Conservation (phyloP, 768 basidiomycete species). For the Mycena capillaripes region DNA sequence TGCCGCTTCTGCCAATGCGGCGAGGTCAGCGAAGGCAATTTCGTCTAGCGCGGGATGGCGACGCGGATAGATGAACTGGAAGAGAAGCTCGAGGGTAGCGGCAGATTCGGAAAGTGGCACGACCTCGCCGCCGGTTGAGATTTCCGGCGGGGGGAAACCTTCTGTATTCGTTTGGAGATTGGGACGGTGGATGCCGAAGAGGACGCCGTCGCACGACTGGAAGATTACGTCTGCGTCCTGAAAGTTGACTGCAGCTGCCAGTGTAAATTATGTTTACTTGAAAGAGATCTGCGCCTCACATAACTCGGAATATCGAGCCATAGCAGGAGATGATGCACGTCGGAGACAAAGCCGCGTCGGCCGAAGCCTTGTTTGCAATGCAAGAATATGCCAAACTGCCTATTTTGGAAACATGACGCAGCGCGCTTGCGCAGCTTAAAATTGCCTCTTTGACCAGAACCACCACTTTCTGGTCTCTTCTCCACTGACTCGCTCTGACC, state of each 20-base stretch:
- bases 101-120: constrained; percentile 41
- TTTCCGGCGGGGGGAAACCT: constrained; percentile 41
- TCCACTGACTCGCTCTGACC: background rate
- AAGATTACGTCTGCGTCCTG: constrained; percentile 40
- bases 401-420: background rate
- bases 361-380: background rate
- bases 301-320: constrained; percentile 9
- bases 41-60: constrained; percentile 40
- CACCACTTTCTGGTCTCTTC: background rate
- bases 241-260: no score
- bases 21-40: constrained; percentile 35
- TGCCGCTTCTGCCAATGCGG: constrained; percentile 44
- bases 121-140: constrained; percentile 37
- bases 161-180: constrained; percentile 41
- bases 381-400: background rate
- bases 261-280: no score
- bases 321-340: background rate
- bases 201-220: constrained; percentile 39
- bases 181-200: constrained; percentile 41
- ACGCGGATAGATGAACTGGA: constrained; percentile 44
- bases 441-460: background rate
- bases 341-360: background rate
- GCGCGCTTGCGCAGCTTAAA: background rate
- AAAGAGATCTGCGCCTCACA: no score
- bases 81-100: constrained; percentile 42